Conservation (phyloP, 176 grass and related monocot species). For the Elymus sibiricus region DNA sequence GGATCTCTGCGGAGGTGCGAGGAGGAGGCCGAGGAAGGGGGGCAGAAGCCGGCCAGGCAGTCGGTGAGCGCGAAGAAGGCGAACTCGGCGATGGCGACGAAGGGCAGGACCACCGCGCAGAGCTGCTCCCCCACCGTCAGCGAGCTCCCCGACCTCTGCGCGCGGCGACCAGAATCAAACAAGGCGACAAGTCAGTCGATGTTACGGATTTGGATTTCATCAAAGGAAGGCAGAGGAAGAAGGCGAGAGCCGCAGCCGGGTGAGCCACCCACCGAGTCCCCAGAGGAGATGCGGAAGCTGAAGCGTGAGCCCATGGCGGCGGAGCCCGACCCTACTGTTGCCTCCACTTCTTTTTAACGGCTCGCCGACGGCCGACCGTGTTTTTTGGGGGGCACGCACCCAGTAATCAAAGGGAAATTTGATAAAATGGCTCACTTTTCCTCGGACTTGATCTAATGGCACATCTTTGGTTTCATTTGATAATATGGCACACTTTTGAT, state of each 20-base stretch:
- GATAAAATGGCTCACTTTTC: too few species aligned
- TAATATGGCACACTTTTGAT: too few species aligned
- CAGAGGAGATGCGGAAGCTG: conserved; percentile 21
- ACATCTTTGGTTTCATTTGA: too few species aligned
- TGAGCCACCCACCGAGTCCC: conserved; percentile 5
- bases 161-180: neutral
- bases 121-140: conserved; percentile 72
- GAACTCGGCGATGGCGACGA: conserved; percentile 48
- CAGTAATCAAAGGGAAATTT: too few species aligned
- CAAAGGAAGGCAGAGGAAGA: neutral
- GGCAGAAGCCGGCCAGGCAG: conserved; percentile 53
- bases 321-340: neutral
- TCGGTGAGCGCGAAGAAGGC: conserved; percentile 46
- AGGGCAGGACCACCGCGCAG: conserved; percentile 50
- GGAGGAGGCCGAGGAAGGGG: neutral
- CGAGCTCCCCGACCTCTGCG: conserved; percentile 50
- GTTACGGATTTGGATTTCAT: neutral
- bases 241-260: too few species aligned
- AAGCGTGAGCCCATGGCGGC: conserved; percentile 34
- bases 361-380: too few species aligned
- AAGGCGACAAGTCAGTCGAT: neutral
- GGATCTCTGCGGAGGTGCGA: neutral
- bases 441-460: too few species aligned
- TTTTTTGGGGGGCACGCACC: too few species aligned
- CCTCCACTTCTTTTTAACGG: too few species aligned